Percentiles rank a stretch among this genome's conserved stretches.
Conservation (phyloP, 106 monocot genomes). For the Iris macrosiphon region DNA sequence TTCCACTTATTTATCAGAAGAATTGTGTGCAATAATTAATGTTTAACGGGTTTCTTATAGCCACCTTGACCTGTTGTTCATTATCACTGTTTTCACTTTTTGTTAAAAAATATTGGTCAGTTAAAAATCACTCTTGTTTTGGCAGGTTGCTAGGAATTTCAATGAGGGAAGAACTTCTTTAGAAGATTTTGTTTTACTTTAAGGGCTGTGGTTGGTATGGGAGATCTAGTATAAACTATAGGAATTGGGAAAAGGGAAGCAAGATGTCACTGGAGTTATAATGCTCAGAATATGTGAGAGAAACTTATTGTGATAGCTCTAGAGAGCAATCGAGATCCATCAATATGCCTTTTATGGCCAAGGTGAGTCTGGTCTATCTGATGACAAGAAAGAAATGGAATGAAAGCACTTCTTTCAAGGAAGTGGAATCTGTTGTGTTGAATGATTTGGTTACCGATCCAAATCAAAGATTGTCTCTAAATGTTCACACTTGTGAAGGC, state of each 20-base stretch:
- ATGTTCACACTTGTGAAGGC: constrained; percentile 24
- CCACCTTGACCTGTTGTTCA: no score
- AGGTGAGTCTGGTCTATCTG: constrained; percentile 8
- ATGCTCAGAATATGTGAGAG: constrained; percentile 5
- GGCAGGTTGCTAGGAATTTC: constrained; percentile 47
- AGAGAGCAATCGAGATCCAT: constrained; percentile 13
- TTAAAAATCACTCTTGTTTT: no score
- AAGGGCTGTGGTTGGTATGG: constrained; percentile 39
- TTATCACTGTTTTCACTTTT: no score
- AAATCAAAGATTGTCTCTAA: not conserved
- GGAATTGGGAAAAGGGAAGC: constrained; percentile 81
- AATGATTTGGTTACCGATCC: constrained; percentile 1
- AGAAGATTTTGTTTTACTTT: constrained; percentile 59
- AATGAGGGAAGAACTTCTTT: constrained; percentile 54
- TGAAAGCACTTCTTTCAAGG: no score
- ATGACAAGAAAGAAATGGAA: not conserved
- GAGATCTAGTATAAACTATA: constrained; percentile 51
- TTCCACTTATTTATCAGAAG: no score
- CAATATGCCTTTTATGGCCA: not conserved
- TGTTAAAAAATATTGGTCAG: not conserved
- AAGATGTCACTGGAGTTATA: constrained; percentile 49
- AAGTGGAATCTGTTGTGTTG: not conserved
- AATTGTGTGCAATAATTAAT: no score
- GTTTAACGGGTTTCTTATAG: not conserved
- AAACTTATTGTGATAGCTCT: constrained; percentile 27